Base-by-base conservation (phyloP, 2,329 filamentous ascomycete species). In the Fusarium chaquense region DNA sequence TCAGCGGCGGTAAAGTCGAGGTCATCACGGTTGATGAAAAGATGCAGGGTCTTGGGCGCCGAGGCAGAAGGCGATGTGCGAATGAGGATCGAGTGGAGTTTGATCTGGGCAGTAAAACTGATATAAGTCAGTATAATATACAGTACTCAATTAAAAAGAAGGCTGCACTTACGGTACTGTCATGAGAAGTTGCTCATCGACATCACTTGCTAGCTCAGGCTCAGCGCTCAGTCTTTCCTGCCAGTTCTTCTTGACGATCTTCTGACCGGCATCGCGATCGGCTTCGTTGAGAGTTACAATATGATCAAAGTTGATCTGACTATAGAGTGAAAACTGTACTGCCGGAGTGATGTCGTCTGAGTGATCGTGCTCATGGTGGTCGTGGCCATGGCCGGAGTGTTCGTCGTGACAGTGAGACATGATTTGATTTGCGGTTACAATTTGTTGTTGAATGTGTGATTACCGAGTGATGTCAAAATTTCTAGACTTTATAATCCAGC, bases 101-200 rank as follows among this genome's bases (percentile, higher is more conserved):
- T 97, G 64, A 98, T 89, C 80, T 98, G 94, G 49, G 93, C 94
- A 2, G 94, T 94, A 82, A 99, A 99, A 3, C 93, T 97, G 69
- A 59, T 28, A 4, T 44, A 6, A 13, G 15, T 70, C 1, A 70
- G 51, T 47, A 16, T 15, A 1, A 33, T 12, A 50, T 1, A 22
- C 5, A 36, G 2, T 26, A 13, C 26, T 28, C 3, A 28, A 28
- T 38, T 5, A 35, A 7, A 7, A n/a, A 9, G n/a, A n/a, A 13
- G 6, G 1, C 6, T 56, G 9, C 2, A 85, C 92, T 72, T 82
- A 97, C 92, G 96, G 96, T 38, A 98, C 87, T 68, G 91, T 90
- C 86, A 99, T 93, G 58, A 99, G 83, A n/a, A 99, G 81, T 83
- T 99, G 94, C 83, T 97, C 94, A 78, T 98, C 96, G 0, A 91